Base-by-base conservation (phyloP, 345 rosid species). In the Anacardium occidentale region DNA sequence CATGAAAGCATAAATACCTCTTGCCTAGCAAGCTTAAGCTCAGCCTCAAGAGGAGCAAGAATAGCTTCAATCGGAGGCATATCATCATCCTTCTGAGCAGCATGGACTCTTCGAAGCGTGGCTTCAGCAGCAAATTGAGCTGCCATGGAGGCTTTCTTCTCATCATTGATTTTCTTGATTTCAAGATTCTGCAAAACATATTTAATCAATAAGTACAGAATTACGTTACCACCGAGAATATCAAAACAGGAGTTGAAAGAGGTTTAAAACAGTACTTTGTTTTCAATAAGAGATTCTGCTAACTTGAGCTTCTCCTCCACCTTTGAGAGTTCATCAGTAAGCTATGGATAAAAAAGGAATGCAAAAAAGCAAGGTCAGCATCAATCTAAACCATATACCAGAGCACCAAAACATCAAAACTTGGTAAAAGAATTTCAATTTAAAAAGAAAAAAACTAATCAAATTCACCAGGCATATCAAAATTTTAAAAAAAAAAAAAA, bases 51-150 rank as follows among this genome's bases (percentile, higher is more conserved):
- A 69, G 99, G 99, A 21, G 99, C 98, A 56, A 95, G 98, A 83
- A 95, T 95, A 48, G 99, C 99, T 84, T 95, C 99, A 73, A 95
- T 92, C 14, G 98, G 98, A 80, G 98, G 98, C 98, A 94, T 92
- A 72, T 90, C 97, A 72, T 94, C 98, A 83, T 94, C 98, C 87
- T 94, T 94, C 76, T 94, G 98, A 83, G 98, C 98, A 85, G 98
- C 97, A 75, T 94, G 98, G 73, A 94, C 98, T 79, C 98, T 90
- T 69, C 98, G 87, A 75, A 94, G 91, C 68, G 98, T 89, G 42
- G 98, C 98, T 87, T 94, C 98, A 65, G 98, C 98, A 15, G 97
- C 98, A 90, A 94, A 94, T 83, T 94, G 98, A 79, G 98, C 98
- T 74, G 98, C 97, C 98, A 92, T 88, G 71, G 97, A 92, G 55